These are phyloP conservation scores for Verticillium alfalfae DNA, from an alignment of 2,329 filamentous ascomycete species.

Conservation along the genomic window DNA sequence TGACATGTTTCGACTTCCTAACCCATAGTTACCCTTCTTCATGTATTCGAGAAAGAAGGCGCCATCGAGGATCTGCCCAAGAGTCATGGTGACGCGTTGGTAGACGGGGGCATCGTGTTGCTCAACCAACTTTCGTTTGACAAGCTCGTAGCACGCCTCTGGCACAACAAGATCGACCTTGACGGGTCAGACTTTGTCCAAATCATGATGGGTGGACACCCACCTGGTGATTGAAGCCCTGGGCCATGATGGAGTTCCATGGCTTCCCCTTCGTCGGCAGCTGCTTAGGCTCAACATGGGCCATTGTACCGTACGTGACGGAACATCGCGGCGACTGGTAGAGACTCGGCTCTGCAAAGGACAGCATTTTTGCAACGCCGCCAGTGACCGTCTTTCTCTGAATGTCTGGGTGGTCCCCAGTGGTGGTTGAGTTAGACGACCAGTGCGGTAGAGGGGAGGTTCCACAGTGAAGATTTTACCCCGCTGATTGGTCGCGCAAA, in stretches of 20 bases:
- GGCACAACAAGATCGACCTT: slow-evolving; percentile 71
- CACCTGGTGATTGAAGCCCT: slow-evolving; percentile 66
- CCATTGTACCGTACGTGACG: slow-evolving; percentile 63
- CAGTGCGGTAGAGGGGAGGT: neutral
- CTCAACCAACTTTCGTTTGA: slow-evolving; percentile 46
- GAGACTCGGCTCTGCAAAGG: slow-evolving; percentile 35
- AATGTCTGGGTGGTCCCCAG: neutral
- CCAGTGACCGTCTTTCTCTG: no score
- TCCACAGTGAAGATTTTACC: neutral
- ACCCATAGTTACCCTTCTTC: slow-evolving; percentile 56
- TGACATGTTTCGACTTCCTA: neutral
- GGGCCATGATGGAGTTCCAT: slow-evolving; percentile 62
- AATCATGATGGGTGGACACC: neutral
- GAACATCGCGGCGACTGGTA: slow-evolving; percentile 64
- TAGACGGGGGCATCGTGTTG: slow-evolving; percentile 40
- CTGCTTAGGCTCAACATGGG: slow-evolving; percentile 65
- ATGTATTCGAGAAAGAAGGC: slow-evolving; percentile 82
- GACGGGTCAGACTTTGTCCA: neutral
- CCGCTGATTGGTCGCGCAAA: neutral
- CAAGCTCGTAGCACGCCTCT: slow-evolving; percentile 48
- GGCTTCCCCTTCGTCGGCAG: slow-evolving; percentile 69
- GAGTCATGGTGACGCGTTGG: slow-evolving; percentile 64
- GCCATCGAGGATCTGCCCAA: slow-evolving; percentile 65
- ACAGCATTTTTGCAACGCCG: slow-evolving; percentile 31
- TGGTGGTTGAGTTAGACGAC: neutral